Base-by-base conservation (phyloP, 2,329 filamentous ascomycete species). In the Onygenales sp. region DNA sequence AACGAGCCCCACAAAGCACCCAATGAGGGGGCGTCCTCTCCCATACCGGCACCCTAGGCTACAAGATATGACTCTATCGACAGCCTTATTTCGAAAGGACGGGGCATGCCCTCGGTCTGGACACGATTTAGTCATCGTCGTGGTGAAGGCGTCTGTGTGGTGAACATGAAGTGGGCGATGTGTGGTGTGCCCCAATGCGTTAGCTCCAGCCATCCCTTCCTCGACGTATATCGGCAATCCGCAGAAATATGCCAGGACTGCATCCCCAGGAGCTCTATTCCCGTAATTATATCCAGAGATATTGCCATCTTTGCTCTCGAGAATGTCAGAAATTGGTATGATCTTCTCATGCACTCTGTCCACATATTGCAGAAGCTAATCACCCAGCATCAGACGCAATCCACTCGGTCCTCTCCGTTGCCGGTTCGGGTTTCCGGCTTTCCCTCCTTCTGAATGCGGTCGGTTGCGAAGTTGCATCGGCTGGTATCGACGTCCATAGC, bases 321-420 rank as follows among this genome's bases (percentile, higher is more conserved):
- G 38, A 14, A 50, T 51, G 49, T 43, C 49, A 4, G 41, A 51
- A 43, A 21, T 36, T 33, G 27, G 49, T 51, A 51, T 31, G 42
- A 2, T 17, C 17, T 14, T 10, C 14, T 43, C 32, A 4, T 5
- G 9, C 31, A 7, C n/a, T 14, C 8, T 42, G 21, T 27, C 21
- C 21, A 27, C 13, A 44, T 9, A 32, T 36, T 14, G 17, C 31
- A 42, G 31, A 72, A 74, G 38, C 63, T 84, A 31, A 68, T 83
- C 44, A 64, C 70, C 2, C 74, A 78, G 48, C 80, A 83, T 62
- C 83, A 78, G 79, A 1, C 55, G 70, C 5, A 66, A 71, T 6
- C 68, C 76, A 35, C 7, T 33, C 50, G 6, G n/a, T 52, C n/a
- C 32, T 52, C 31, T 11, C 27, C 9, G 17, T 46, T 21, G 41